Conservation (phyloP, 192 early-diverging fungal species). For the Coemansia sp. region DNA sequence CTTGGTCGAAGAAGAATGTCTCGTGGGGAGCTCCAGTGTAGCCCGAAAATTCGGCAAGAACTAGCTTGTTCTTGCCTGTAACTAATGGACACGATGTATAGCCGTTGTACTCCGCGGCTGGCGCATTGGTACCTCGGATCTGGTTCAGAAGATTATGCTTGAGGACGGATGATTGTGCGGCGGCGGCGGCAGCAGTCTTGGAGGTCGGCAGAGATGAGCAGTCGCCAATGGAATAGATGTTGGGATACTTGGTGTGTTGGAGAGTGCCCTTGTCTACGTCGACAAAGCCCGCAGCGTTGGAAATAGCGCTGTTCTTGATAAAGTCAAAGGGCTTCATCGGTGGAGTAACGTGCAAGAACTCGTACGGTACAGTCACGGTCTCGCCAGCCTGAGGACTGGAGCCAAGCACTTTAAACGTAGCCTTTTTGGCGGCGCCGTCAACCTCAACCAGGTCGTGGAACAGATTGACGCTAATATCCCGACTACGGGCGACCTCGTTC, state of each 20-base stretch:
- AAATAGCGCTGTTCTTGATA: slow-evolving; percentile 66
- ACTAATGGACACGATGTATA: slow-evolving; percentile 85
- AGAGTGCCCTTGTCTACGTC: slow-evolving; percentile 78
- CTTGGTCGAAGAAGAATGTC: slow-evolving; percentile 84
- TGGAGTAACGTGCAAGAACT: slow-evolving; percentile 84
- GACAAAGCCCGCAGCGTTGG: slow-evolving; percentile 79
- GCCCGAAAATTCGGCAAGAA: slow-evolving; percentile 85
- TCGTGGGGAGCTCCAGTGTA: slow-evolving; percentile 71
- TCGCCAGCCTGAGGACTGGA: slow-evolving; percentile 52
- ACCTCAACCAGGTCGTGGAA: slow-evolving; percentile 72
- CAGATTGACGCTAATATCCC: slow-evolving; percentile 69
- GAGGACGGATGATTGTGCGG: slow-evolving; percentile 72
- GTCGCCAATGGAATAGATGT: slow-evolving; percentile 82
- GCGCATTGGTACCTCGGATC: slow-evolving; percentile 55
- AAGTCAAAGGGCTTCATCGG: slow-evolving; percentile 79
- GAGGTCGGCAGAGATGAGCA: slow-evolving; percentile 83
- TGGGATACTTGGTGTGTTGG: slow-evolving; percentile 75
- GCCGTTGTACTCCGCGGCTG: slow-evolving; percentile 68
- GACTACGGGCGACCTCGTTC: slow-evolving; percentile 63
- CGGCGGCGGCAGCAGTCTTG: slow-evolving; percentile 89
- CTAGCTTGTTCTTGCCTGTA: slow-evolving; percentile 75
- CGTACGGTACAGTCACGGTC: slow-evolving; percentile 64
- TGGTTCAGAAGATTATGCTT: slow-evolving; percentile 70
- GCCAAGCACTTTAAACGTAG: slow-evolving; percentile 64
- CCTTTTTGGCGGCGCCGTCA: slow-evolving; percentile 61